Conservation (phyloP, 1,284 basidiomycete species). For the Agaricales sp. region DNA sequence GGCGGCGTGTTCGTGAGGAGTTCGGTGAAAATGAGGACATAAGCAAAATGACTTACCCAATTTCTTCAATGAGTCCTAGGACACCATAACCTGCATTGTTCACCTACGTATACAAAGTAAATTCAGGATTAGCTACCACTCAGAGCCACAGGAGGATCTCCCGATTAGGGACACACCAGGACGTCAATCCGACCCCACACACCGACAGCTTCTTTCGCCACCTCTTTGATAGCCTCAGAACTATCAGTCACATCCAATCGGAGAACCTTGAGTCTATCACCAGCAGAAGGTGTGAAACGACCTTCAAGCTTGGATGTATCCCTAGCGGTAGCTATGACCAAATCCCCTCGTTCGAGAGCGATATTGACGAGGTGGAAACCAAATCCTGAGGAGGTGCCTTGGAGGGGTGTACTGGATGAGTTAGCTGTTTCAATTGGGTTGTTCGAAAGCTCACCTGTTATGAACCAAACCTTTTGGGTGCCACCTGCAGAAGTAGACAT, state of each 20-base stretch:
- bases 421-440: no score
- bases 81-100: constrained; percentile 23
- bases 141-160: no score
- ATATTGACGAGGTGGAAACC: constrained; percentile 18
- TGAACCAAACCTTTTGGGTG: constrained; percentile 13
- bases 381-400: constrained; percentile 25
- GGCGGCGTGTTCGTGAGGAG: background rate
- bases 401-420: no score
- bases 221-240: constrained; percentile 14
- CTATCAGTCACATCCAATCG: constrained; percentile 21
- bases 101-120: constrained; percentile 7
- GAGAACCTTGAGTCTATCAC: constrained; percentile 12
- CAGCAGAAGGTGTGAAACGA: background rate
- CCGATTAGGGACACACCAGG: constrained; percentile 13
- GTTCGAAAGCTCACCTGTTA: constrained; percentile 16
- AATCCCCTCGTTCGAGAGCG: constrained; percentile 21
- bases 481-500: background rate
- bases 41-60: constrained; percentile 22
- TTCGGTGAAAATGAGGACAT: background rate
- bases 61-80: constrained; percentile 20
- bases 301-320: constrained; percentile 15
- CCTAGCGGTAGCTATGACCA: constrained; percentile 20
- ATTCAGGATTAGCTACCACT: background rate
- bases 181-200: constrained; percentile 24
- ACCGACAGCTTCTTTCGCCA: constrained; percentile 15